Evolutionary conservation across 805 yeast genomes (phyloP).

Genomic region (Candida insectalens): DNA sequence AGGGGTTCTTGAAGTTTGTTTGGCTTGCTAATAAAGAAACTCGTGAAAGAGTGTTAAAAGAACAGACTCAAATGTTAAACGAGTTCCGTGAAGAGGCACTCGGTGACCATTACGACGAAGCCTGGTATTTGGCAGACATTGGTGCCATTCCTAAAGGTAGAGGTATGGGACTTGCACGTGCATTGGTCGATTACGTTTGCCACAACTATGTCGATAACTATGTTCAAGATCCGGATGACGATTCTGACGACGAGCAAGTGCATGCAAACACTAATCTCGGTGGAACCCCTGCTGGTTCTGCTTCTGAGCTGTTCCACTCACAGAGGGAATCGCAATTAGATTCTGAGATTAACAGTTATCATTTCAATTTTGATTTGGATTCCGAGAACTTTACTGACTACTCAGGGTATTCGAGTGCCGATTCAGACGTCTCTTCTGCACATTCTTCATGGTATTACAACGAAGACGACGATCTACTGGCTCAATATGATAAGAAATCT

Average conservation of each 20-base stretch:
- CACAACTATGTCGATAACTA: slow-evolving; percentile 32
- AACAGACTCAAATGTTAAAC: slow-evolving; percentile 37
- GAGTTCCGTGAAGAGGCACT: slow-evolving; percentile 34
- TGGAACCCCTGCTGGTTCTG: slow-evolving; percentile 6
- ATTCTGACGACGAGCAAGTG: slow-evolving; percentile 6
- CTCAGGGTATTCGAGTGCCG: slow-evolving; percentile 23
- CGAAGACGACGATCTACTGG: slow-evolving; percentile 25
- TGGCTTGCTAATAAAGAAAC: slow-evolving; percentile 32
- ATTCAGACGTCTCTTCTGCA: slow-evolving; percentile 23
- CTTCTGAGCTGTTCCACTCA: background rate
- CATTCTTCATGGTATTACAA: slow-evolving; percentile 26
- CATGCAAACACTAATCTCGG: slow-evolving; percentile 5
- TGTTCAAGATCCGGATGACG: slow-evolving; percentile 10
- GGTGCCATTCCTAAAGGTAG: slow-evolving; percentile 49
- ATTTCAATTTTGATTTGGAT: slow-evolving; percentile 24
- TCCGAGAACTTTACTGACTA: slow-evolving; percentile 25
- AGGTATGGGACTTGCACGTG: slow-evolving; percentile 49
- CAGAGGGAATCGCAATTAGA: slow-evolving; percentile 19
- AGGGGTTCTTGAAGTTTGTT: slow-evolving; percentile 24
- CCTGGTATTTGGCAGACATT: slow-evolving; percentile 52
- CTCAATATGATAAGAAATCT: slow-evolving; percentile 23
- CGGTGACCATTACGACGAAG: slow-evolving; percentile 26
- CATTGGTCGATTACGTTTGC: slow-evolving; percentile 39
- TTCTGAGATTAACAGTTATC: slow-evolving; percentile 24
- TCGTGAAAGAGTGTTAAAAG: slow-evolving; percentile 39